A percentile compares a stretch with the other conserved stretches of the same genome.
These are phyloP conservation scores for Macrolepiota albuminosa DNA, from an alignment of 768 basidiomycete species.

Conservation along the genomic window DNA sequence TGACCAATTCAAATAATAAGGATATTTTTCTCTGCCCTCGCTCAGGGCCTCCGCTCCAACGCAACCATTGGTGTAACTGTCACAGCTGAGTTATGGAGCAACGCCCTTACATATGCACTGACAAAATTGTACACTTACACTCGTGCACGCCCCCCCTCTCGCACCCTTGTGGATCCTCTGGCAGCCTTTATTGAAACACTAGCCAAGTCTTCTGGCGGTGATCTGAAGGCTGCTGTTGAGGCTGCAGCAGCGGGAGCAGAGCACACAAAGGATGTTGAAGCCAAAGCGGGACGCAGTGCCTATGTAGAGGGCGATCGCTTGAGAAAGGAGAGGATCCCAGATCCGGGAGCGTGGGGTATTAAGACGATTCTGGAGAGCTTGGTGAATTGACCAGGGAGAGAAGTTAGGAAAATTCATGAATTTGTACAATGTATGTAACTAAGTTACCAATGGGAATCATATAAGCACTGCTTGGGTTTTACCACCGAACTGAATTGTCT, in stretches of 20 bases:
- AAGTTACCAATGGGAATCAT: neutral
- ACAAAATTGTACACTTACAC: slow-evolving; percentile 76
- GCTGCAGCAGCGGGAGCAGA: slow-evolving; percentile 67
- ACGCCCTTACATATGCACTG: slow-evolving; percentile 54
- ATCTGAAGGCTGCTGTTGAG: slow-evolving; percentile 48
- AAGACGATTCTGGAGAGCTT: slow-evolving; percentile 66
- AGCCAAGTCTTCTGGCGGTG: slow-evolving; percentile 17
- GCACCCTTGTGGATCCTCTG: slow-evolving; percentile 92
- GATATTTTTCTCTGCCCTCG: slow-evolving; percentile 88
- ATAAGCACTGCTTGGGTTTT: neutral
- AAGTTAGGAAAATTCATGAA: neutral
- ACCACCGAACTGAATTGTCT: neutral
- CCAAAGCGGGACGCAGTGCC: slow-evolving; percentile 85
- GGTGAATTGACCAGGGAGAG: neutral
- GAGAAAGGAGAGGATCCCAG: slow-evolving; percentile 57
- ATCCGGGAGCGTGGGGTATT: slow-evolving; percentile 93
- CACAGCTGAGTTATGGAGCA: slow-evolving; percentile 55
- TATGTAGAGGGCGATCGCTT: slow-evolving; percentile 75
- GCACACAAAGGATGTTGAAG: slow-evolving; percentile 67
- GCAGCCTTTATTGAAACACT: slow-evolving; percentile 64
- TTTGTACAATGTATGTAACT: neutral
- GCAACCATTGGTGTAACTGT: slow-evolving; percentile 25
- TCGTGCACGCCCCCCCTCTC: slow-evolving; percentile 81
- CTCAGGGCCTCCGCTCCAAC: slow-evolving; percentile 57
- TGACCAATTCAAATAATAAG: slow-evolving; percentile 33